phyloP scores from a whole-genome alignment of 169 alveolate genomes.

The Plasmodium coatneyi region DNA sequence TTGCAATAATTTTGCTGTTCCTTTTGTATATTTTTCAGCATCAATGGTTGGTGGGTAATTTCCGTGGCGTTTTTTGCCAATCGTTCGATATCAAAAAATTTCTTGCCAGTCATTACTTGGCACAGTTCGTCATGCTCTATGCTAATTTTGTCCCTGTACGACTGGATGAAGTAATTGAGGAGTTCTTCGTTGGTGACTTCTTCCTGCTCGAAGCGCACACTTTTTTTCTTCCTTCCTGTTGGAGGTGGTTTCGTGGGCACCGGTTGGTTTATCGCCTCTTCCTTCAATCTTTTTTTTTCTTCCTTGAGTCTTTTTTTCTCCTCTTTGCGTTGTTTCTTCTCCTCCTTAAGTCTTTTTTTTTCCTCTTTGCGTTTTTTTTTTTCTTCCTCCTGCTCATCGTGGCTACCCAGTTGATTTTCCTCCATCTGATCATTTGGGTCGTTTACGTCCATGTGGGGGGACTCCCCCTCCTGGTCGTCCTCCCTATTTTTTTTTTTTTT shows the following conservation, averaged over 20 bases:
- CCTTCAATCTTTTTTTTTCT: neutral
- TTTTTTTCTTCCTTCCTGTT: constrained; percentile 1
- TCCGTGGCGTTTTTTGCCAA: constrained; percentile 56
- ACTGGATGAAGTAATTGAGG: constrained; percentile 30
- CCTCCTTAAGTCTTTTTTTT: neutral
- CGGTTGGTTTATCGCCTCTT: neutral
- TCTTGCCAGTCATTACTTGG: constrained; percentile 72
- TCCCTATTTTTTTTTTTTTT: constrained; percentile 5
- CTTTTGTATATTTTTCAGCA: constrained; percentile 48
- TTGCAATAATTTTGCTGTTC: constrained; percentile 45
- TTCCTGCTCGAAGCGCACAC: constrained; percentile 23
- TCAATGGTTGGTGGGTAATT: constrained; percentile 20
- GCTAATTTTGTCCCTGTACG: constrained; percentile 26
- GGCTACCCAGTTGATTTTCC: neutral
- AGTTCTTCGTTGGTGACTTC: constrained; percentile 26
- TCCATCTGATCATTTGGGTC: neutral
- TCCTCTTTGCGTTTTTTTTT: neutral
- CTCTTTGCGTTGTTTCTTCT: neutral
- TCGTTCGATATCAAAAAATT: constrained; percentile 51
- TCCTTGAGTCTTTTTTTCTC: neutral
- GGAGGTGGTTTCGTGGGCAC: neutral
- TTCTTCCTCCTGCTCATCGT: neutral
- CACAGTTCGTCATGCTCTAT: constrained; percentile 72
- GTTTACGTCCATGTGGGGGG: neutral
- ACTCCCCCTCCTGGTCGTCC: neutral